Evolutionary conservation across 768 basidiomycete species (phyloP).

Genomic region (Gautieria morchelliformis): DNA sequence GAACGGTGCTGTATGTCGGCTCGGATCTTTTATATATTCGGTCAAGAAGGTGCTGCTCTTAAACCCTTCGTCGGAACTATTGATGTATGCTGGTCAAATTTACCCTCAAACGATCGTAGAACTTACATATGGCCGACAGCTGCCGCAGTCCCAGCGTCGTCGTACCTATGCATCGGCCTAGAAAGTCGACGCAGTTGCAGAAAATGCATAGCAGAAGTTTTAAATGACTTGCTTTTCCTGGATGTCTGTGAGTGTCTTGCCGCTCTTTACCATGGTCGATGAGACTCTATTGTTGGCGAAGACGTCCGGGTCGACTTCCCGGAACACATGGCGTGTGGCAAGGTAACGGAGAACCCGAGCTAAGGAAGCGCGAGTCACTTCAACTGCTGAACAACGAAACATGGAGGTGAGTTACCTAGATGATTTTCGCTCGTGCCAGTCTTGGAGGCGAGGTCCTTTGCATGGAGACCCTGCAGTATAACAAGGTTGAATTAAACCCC

Average conservation of each 20-base stretch:
- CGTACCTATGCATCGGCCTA: slow-evolving; percentile 57
- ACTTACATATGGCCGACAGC: slow-evolving; percentile 34
- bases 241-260: slow-evolving; percentile 41
- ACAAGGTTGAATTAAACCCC: too few species aligned
- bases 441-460: too few species aligned
- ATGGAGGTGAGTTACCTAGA: not conserved
- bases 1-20: not conserved
- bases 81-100: not conserved
- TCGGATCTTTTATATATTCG: slow-evolving; percentile 31
- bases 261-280: slow-evolving; percentile 53
- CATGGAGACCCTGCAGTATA: too few species aligned
- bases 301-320: slow-evolving; percentile 59
- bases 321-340: too few species aligned
- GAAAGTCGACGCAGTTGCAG: slow-evolving; percentile 38
- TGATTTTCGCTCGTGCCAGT: not conserved
- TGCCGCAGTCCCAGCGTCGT: slow-evolving; percentile 57
- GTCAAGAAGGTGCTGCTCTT: slow-evolving; percentile 71
- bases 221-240: too few species aligned
- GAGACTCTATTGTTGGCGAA: slow-evolving; percentile 64
- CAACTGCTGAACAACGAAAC: not conserved
- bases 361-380: slow-evolving; percentile 16
- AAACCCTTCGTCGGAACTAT: slow-evolving; percentile 66
- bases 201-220: not conserved
- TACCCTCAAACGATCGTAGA: slow-evolving; percentile 14
- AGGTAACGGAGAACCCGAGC: slow-evolving; percentile 68